Evolutionary conservation across 805 yeast genomes (phyloP), one percentile per base, ranked within the genome.

Genomic region (Soucietia sequanensis): DNA sequence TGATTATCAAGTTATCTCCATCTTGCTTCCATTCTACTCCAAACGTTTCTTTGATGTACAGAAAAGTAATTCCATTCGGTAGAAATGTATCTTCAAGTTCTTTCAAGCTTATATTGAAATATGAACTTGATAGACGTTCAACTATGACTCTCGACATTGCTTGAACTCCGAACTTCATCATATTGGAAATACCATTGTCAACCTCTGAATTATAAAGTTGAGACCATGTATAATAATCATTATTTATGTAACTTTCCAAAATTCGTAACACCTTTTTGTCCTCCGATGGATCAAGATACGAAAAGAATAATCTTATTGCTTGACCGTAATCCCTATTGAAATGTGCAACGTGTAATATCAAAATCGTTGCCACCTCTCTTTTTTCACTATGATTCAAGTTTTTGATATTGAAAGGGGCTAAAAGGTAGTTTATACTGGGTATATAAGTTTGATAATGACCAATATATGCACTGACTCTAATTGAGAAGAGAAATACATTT

Each of bases 361-460:
- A 49, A 12, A 75, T 50, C 4, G 65, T 52, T 11, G 65, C 62
- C 13, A 76, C 45, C 37, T 72, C 78, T 20, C 52, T 50, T 1
- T 48, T 39, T 44, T 75, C 46, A 1, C 31, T 23, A 0, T 48
- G 40, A 16, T 73, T 48, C 9, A 58, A 41, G 5, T 33, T 31
- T 8, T 4, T 35, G 20, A 13, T 36, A 7, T 43, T 39, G 11
- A 55, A 52, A 8, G 45, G 46, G 6, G 51, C 52, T 16, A 76
- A 49, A 17, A 78, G 44, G 39, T 67, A 68, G 25, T 54, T 50
- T n/a, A 77, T 64, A 18, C 76, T 60, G 2, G 85, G 83, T 4
- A 77, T 38, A 44, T 76, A 79, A 1, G 82, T 66, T 40, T 76
- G 75, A 46, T 71, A 69, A 38, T 75, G 74, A 6, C 76, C 77